A percentile compares a stretch with the other conserved stretches of the same genome.
phyloP scores from a whole-genome alignment of 257 asterid genomes.

The Plantago elongata region DNA sequence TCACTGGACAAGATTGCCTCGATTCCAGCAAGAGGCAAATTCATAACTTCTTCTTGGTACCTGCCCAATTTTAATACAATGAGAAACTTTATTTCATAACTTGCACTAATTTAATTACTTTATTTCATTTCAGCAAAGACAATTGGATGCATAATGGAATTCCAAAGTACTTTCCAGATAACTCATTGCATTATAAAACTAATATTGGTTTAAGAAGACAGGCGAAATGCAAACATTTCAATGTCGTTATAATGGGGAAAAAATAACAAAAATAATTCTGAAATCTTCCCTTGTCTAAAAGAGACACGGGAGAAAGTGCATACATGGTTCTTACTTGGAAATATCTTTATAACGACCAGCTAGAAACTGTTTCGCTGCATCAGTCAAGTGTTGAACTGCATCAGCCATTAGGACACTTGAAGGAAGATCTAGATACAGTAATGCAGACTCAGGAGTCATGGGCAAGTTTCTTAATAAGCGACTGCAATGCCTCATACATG shows the following conservation, averaged over 20 bases:
- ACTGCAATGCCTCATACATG: constrained; percentile 95
- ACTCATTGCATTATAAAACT: too few species aligned
- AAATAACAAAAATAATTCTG: not conserved
- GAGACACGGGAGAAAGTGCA: not conserved
- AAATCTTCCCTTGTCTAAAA: not conserved
- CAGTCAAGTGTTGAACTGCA: constrained; percentile 60
- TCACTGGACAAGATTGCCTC: constrained; percentile 75
- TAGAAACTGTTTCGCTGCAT: constrained; percentile 69
- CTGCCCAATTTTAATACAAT: constrained; percentile 23
- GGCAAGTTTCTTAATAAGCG: constrained; percentile 73
- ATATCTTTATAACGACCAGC: constrained; percentile 69
- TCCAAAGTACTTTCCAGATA: not conserved
- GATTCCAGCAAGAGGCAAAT: constrained; percentile 66
- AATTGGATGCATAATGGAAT: not conserved
- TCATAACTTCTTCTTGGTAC: constrained; percentile 63
- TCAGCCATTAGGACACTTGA: constrained; percentile 60
- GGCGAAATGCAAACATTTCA: too few species aligned
- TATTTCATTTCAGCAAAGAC: not conserved
- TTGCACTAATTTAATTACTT: not conserved
- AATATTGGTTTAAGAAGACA: too few species aligned
- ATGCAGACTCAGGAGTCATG: constrained; percentile 87
- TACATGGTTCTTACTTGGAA: constrained; percentile 47
- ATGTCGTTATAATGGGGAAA: too few species aligned
- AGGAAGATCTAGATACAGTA: constrained; percentile 84
- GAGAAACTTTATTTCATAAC: not conserved